Base-by-base conservation (phyloP, 1,139 yeast species). In the Debaryomycetaceae sp. region DNA sequence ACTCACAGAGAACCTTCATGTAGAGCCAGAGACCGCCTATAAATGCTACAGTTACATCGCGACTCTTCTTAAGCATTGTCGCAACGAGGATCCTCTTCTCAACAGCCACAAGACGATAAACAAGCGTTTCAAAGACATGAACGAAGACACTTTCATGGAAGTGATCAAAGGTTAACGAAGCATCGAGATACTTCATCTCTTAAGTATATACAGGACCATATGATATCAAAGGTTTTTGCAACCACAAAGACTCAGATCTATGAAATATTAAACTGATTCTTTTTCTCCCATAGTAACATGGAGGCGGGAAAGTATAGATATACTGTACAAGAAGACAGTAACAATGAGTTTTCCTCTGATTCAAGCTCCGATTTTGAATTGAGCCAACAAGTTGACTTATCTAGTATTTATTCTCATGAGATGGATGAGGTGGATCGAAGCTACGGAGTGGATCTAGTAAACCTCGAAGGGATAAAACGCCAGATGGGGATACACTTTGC, bases 11-110 rank as follows among this genome's bases (percentile, higher is more conserved):
- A 44, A 50, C 11, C 41, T 68, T 35, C 45, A 42, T 2, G 57
- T 55, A 3, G 53, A 57, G 15, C 28, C 54, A 1, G 40, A 45
- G 1, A 45, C 45, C 16, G 65, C 72, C 40, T 58, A 51, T 44
- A 47, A 53, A 17, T 71, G 76, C 52, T 69, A 65, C 46, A 46
- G 49, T 39, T 72, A 65, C 44, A 54, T 70, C 2, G 36, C 55
- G 42, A 56, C 49, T 41, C 54, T 72, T 33, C 49, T 68, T 40
- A 50, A 55, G 35, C 50, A 52, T 24, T 51, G 66, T 41, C 59
- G 63, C 28, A 50, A 40, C 22, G 41, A 49, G 17, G 73, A 71
- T 38, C 62, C 63, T 2, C 58, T 56, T 19, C 46, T 55, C 17
- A 48, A 56, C 18, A 63, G 73, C 43, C 67, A 70, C 41, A 56